Percentiles rank a stretch among this genome's conserved stretches.
These are phyloP conservation scores for Crithidia sp. DNA, from an alignment of 208 protist genomes.

Conservation along the genomic window DNA sequence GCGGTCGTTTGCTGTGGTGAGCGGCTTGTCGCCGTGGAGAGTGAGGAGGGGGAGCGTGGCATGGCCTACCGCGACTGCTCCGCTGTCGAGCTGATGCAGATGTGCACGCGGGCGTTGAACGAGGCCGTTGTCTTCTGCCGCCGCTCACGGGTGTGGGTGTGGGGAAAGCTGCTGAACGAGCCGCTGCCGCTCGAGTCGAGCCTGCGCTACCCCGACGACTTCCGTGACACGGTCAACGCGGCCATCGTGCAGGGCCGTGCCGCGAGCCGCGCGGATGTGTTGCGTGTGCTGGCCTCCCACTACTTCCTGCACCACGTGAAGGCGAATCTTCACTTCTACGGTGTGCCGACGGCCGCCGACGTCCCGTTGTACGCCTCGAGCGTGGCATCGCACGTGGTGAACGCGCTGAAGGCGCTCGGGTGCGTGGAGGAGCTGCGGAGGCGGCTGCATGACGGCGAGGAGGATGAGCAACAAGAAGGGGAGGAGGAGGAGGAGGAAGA, in stretches of 20 bases:
- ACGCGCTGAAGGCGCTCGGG: slow-evolving; percentile 42
- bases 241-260: slow-evolving; percentile 72
- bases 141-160: slow-evolving; percentile 72
- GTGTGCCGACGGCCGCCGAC: slow-evolving; percentile 63
- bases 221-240: slow-evolving; percentile 77
- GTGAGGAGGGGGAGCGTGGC: slow-evolving; percentile 28
- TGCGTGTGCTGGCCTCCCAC: slow-evolving; percentile 80
- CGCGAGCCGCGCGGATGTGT: slow-evolving; percentile 55
- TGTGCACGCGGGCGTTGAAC: slow-evolving; percentile 75
- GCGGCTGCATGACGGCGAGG: background rate
- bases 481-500: slow-evolving; percentile 52
- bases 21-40: slow-evolving; percentile 36
- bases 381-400: slow-evolving; percentile 68
- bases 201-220: slow-evolving; percentile 81
- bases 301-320: slow-evolving; percentile 86
- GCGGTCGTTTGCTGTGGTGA: slow-evolving; percentile 79
- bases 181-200: slow-evolving; percentile 82
- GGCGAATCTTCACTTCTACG: slow-evolving; percentile 82
- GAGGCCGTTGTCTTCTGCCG: slow-evolving; percentile 75
- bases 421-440: slow-evolving; percentile 50
- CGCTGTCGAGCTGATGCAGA: slow-evolving; percentile 73
- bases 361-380: slow-evolving; percentile 79
- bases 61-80: slow-evolving; percentile 52
- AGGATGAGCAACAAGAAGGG: slow-evolving; percentile 4
- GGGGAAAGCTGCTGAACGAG: slow-evolving; percentile 73